phyloP scores from a whole-genome alignment of 1,139 yeast genomes.

The Suhomyces yuchorum region DNA sequence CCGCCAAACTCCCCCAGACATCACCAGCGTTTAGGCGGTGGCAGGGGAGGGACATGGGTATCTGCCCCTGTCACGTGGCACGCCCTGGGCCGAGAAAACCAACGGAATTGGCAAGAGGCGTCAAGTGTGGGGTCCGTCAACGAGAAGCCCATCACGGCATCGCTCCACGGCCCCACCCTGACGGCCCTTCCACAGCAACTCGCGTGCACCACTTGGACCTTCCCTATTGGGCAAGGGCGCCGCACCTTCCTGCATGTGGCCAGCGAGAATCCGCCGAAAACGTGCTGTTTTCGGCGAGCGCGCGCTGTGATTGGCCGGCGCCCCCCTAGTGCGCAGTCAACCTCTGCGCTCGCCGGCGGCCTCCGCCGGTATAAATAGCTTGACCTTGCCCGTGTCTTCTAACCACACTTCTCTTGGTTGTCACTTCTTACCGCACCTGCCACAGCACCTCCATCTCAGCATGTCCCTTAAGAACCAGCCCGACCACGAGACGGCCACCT shows the following conservation, averaged over 20 bases:
- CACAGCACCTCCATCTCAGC: not conserved
- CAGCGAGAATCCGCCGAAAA: constrained; percentile 8
- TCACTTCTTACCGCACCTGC: not conserved
- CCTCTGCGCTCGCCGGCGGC: not conserved
- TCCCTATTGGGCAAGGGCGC: not conserved
- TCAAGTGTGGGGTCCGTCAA: too few species aligned
- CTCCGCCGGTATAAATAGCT: constrained; percentile 6
- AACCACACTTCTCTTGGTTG: not conserved
- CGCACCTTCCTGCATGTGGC: not conserved
- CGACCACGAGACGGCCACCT: constrained; percentile 9
- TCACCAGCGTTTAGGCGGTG: too few species aligned
- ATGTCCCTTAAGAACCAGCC: constrained; percentile 6
- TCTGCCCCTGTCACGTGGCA: too few species aligned
- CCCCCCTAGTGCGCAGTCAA: not conserved
- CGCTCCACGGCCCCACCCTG: not conserved
- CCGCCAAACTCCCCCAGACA: too few species aligned
- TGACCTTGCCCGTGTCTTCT: not conserved
- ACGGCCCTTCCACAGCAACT: not conserved
- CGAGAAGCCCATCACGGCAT: not conserved
- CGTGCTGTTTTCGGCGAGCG: constrained; percentile 1
- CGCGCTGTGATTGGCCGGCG: constrained; percentile 4
- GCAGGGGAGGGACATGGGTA: too few species aligned
- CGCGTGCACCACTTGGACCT: not conserved
- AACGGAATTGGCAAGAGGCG: too few species aligned
- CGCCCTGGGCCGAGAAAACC: too few species aligned